Base-by-base conservation (phyloP, 345 rosid genomes). In the Boechera stricta region DNA sequence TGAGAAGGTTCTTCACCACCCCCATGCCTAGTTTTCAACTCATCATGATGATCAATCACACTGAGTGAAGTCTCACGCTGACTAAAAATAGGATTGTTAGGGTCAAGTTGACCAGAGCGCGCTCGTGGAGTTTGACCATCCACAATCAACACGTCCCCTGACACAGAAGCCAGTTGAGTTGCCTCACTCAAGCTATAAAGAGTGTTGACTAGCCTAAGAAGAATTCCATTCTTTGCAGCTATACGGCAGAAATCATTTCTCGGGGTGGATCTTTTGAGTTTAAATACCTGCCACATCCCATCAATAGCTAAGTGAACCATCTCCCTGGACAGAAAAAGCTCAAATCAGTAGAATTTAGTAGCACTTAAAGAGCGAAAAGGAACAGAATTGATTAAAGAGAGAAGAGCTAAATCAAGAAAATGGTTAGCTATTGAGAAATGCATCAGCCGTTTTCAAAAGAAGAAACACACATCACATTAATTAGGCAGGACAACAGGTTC, bases 221-320 rank as follows among this genome's bases (percentile, higher is more conserved):
- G 80, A 79, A 91, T 91, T 62, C 98, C 97, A 81, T 89, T 88
- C 81, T 92, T 95, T 21, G 99, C 98, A 77, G 98, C 99, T 56
- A 95, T 89, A 32, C 89, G 89, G 75, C 99, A 95, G 67, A 95
- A 95, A 82, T 92, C 98, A 39, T 95, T 95, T 82, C 88, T 93
- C 13, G 98, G 91, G 62, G 91, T 95, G 56, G 99, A 92, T 71
- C 91, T 83, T 75, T 88, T 96, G 81, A 95, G 99, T 86, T 92
- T 92, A 83, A 93, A 93, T 71, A 96, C 96, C 86, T 93, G 98
- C 99, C 99, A 96, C 93, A 91, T 96, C 83, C 97, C 98, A 79
- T 96, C 99, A 71, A 96, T 91, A 77, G 98, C 99, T 65, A 96
- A 87, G 80, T 96, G 99, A 82, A 93, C 97, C 97, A 93, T 96